Base-by-base conservation (phyloP, 371 early-diverging fungal species). In the Rhizoclosmatium hyalinum region DNA sequence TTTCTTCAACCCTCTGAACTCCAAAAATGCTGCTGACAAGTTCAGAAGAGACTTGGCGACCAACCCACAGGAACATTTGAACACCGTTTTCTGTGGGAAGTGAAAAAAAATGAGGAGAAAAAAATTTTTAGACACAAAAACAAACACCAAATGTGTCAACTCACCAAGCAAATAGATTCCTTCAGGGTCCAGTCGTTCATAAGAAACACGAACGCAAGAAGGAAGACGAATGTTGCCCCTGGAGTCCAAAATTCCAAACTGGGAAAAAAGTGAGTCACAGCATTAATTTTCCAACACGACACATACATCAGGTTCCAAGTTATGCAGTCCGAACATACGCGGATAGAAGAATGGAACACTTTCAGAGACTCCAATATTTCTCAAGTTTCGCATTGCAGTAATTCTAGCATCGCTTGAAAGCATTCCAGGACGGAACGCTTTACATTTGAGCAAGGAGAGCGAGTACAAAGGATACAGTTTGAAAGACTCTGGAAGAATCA, bases 401-500 rank as follows among this genome's bases (percentile, higher is more conserved):
- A 95, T 93, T 14, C 98, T 91, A 64, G 84, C 76, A 83, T 98
- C 98, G 21, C 89, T 87, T 77, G 75, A 92, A 77, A 73, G 85
- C 80, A 84, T 57, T 84, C 93, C 81, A 87, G 85, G 54, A 8
- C 70, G 57, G 63, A 75, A 74, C 55, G 77, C 71, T 55, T 61
- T 74, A 46, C 60, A 54, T 61, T 80, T 77, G 39, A 94, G 88
- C 67, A 98, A 77, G 19, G 94, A 85, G 53, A 97, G 89, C 2
- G 91, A 84, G 83, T 93, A 96, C 45, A 98, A 84, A n/a, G 99
- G 98, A 68, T 94, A 88, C 69, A 98, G 86, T 82, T 98, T 98
- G 86, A 93, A 96, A 0, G 95, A 91, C 78, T 98, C 99, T 5
- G 99, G 98, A 61, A 98, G 83, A 67, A 98, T 97, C 5, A 98